Evolutionary conservation across 495 filamentous ascomycete species (phyloP), one percentile per base, ranked within the genome.

Genomic region (Aspergillus funiculosus): DNA sequence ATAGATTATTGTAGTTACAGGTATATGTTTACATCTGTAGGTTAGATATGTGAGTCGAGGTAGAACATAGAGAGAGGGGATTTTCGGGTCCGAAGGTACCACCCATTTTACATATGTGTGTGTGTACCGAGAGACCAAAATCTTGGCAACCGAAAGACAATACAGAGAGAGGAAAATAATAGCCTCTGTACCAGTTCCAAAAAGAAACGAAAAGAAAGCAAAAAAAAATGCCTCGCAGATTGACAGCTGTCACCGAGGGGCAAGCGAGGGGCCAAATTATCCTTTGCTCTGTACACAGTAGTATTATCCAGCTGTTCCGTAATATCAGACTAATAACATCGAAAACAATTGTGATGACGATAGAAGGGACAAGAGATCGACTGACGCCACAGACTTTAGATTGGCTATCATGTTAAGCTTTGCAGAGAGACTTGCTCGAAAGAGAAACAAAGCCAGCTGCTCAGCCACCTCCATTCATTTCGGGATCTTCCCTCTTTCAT

Each of bases 391-490:
- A 50, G 32, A 28, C 39, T n/a, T 1, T 34, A 50, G 39, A 50
- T 50, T 50, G 47, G 47, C 47, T 44, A 39, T 11, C 8, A 17
- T 22, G 39, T 39, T 39, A 44, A 50, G 47, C 47, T 44, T 50
- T 43, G 13, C 29, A 22, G 27, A 38, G 15, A 36, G 11, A 38
- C 35, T 22, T 38, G 35, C 31, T 11, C 15, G 19, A 31, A 36
- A 36, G 30, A 35, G 31, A 21, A 36, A 11, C 36, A 10, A 3
- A 18, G 8, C 21, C 7, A 28, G 22, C 4, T 50, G 47, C 47
- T 50, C 47, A 50, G 47, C 47, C 47, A 50, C 47, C 47, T 50
- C 47, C 47, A 50, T 48, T 40, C 45, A 39, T 36, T 45, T 45
- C 20, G 6, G 28, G 8, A 35, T 26, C 26, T 7, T 19, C 27